phyloP scores from a whole-genome alignment of 2,329 filamentous ascomycete species.

The Elsinoe australis region DNA sequence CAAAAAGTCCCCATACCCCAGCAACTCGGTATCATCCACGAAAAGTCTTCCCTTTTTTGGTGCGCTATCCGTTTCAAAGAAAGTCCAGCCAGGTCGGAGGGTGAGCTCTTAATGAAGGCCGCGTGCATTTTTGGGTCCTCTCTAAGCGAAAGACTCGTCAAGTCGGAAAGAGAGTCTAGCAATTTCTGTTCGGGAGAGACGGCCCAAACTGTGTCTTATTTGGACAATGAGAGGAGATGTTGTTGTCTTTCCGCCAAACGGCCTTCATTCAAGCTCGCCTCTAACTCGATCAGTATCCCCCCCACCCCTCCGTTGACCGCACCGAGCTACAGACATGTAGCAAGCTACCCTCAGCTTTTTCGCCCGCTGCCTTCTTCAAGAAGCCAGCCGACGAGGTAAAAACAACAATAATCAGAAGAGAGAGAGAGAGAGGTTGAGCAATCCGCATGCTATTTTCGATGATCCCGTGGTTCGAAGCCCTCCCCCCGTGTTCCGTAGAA shows the following conservation, averaged over 20 bases:
- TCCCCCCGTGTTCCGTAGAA: conserved; percentile 6
- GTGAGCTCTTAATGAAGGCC: not conserved
- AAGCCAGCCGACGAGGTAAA: not conserved
- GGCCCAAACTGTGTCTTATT: too few species aligned
- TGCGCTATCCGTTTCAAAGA: not conserved
- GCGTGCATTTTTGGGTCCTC: not conserved
- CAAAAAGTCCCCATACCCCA: conserved; percentile 2
- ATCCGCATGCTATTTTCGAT: conserved; percentile 3
- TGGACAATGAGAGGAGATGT: conserved; percentile 7
- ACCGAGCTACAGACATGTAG: too few species aligned
- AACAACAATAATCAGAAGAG: conserved; percentile 12
- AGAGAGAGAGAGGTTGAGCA: conserved; percentile 3
- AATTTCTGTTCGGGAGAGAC: too few species aligned
- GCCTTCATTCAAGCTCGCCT: conserved; percentile 5
- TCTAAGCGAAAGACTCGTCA: too few species aligned
- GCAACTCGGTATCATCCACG: not conserved
- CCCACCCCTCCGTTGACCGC: too few species aligned
- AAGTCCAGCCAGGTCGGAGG: not conserved
- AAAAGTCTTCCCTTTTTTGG: conserved; percentile 2
- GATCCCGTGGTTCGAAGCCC: conserved; percentile 1
- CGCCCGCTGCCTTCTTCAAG: not conserved
- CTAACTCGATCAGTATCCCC: not conserved
- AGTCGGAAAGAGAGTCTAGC: too few species aligned
- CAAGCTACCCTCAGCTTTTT: conserved; percentile 5
- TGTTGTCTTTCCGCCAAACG: not conserved